Evolutionary conservation across 2,329 filamentous ascomycete genomes (phyloP), one percentile per base, ranked within the genome.

Genomic region (Penicillium sp.): DNA sequence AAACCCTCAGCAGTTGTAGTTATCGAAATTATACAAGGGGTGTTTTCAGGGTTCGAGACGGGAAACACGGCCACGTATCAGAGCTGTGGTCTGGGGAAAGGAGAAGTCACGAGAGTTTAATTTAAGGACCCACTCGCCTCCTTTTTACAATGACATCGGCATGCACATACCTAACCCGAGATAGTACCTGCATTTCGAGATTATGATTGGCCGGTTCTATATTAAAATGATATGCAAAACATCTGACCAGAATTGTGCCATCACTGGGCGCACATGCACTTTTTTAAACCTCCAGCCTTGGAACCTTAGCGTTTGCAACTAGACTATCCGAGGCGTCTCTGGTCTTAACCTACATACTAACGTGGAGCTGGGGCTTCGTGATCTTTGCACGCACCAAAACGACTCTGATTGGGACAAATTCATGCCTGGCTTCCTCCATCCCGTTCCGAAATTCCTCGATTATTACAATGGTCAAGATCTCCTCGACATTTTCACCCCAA

Each of bases 71-170:
- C 58, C 63, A 67, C 63, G 64, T 66, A 39, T 50, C 48, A 42
- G 27, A n/a, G 48, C 25, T 63, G 62, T 60, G 43, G 53, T 65
- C 63, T 56, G 65, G 65, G 65, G 63, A 66, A 66, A 67, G 65
- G 65, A 67, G 65, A 65, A 53, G 64, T 67, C 63, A 66, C 63
- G 64, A 64, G 64, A 62, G 62, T 52, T 54, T 61, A 64, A 64
- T 60, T 63, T 62, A 57, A 57, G 52, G 64, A 63, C 63, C 63
- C 64, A 67, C 64, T 57, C 58, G 48, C 56, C 59, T 63, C 62
- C 62, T 63, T 63, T 63, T 26, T 19, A 37, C 48, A 29, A 61
- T 57, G 50, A 54, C 54, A 54, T 53, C 29, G 53, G 35, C 29
- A 44, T 42, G 35, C 35, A 49, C 31, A 37, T n/a, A 16, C n/a